Base-by-base conservation (phyloP, 441 rosid genomes). In the Gossypium davidsonii region DNA sequence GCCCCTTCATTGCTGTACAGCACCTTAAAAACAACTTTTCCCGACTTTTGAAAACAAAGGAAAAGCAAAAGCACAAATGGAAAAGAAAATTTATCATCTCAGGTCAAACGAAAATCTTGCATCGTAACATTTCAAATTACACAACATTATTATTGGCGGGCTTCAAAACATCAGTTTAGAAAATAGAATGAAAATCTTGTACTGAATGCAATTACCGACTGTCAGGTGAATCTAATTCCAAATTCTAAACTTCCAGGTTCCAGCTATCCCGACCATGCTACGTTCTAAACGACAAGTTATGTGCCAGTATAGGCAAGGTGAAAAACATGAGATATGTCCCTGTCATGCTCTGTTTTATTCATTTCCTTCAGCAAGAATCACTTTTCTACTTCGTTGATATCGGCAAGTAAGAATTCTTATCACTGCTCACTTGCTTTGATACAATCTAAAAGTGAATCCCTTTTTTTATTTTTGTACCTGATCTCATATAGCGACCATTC, bases 341-440 rank as follows among this genome's bases (percentile, higher is more conserved):
- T 34, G 39, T 34, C 39, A 6, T 34, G 8, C 1, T 6, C 39
- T 31, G 37, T 31, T 31, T 31, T 0, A 31, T 31, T 34, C 39
- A 34, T 34, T 34, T 6, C 39, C 39, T 34, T 34, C 39, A 34
- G 39, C 20, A 56, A 63, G 67, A 34, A 25, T 73, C 73, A 15
- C 66, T 28, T 23, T 56, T 58, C 62, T 52, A 56, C 73, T 57
- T 70, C 39, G 14, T 59, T 75, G 28, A 53, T 18, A 65, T 37
- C 44, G 31, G 31, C 51, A 55, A 42, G 67, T 26, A 46, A 70
- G 73, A 39, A 23, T 14, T 48, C 62, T 71, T 31, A 46, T 57
- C 74, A 34, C 74, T 21, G 64, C 70, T 14, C n/a, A 46, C 51
- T 12, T 46, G 14, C 15, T 46, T 12, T 46, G 51, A 46, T 46